Conservation (phyloP, 73 alveolate species). For the Paramecium caudatum region DNA sequence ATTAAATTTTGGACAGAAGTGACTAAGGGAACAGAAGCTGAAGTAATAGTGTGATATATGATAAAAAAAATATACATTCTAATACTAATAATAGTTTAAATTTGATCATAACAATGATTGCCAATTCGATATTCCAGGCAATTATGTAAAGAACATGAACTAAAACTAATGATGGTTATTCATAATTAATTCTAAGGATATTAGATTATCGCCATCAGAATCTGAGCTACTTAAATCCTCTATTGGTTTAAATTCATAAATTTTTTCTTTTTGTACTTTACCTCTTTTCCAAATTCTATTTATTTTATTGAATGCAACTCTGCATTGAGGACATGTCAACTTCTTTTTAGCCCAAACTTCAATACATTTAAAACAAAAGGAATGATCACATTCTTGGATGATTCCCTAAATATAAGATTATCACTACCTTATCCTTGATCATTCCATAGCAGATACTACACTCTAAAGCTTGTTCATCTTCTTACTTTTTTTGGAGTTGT, state of each 20-base stretch:
- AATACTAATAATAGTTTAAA: too few relatives aligned
- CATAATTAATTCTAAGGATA: too few relatives aligned
- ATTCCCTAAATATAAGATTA: not conserved
- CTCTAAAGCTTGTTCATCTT: not conserved
- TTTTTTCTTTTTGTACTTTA: not conserved
- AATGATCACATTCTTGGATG: not conserved
- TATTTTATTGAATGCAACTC: not conserved
- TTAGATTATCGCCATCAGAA: too few relatives aligned
- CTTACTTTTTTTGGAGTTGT: too few relatives aligned
- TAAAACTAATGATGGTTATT: too few relatives aligned
- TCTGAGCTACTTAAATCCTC: too few relatives aligned
- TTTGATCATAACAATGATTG: too few relatives aligned
- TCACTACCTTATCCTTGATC: not conserved
- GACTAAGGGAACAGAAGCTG: constrained; percentile 61
- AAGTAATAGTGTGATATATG: constrained; percentile 39
- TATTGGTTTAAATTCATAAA: not conserved
- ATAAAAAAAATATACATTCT: not conserved
- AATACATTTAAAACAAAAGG: not conserved
- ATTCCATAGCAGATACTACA: not conserved
- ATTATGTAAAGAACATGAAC: too few relatives aligned
- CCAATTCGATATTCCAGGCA: too few relatives aligned
- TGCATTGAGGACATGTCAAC: not conserved
- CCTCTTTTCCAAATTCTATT: not conserved
- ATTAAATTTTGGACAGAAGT: constrained; percentile 59
- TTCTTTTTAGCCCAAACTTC: not conserved